A percentile compares a stretch with the other conserved stretches of the same genome.
phyloP scores from a whole-genome alignment of 2,329 filamentous ascomycete species.

The Eutypa lata region DNA sequence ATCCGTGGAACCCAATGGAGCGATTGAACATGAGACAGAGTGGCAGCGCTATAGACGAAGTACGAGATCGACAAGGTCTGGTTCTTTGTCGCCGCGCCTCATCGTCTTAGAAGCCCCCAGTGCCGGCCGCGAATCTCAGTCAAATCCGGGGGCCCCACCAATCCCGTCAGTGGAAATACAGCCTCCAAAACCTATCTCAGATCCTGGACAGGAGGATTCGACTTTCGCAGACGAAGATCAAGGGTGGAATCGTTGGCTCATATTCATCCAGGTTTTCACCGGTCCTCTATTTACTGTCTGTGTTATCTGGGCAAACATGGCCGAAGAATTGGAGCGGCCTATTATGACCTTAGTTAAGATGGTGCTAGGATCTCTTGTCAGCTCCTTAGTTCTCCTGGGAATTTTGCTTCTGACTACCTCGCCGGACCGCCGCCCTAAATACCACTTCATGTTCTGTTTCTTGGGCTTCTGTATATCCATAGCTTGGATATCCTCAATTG shows the following conservation, averaged over 20 bases:
- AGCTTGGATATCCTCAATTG: conserved; percentile 94
- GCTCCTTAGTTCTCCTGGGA: conserved; percentile 64
- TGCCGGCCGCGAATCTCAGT: conserved; percentile 3
- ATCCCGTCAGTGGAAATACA: conserved; percentile 15
- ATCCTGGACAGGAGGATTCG: conserved; percentile 22
- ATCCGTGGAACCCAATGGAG: conserved; percentile 29
- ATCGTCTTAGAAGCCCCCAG: conserved; percentile 21
- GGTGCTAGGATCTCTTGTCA: conserved; percentile 62
- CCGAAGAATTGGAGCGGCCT: conserved; percentile 54
- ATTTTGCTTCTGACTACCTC: conserved; percentile 68
- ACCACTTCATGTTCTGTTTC: conserved; percentile 79
- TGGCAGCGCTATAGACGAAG: conserved; percentile 58
- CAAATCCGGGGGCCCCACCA: conserved; percentile 5
- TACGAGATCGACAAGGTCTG: conserved; percentile 33
- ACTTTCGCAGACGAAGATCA: conserved; percentile 37
- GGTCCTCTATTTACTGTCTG: conserved; percentile 80
- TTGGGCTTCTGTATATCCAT: conserved; percentile 89
- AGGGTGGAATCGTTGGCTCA: conserved; percentile 89
- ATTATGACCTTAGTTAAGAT: conserved; percentile 52
- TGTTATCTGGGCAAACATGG: conserved; percentile 69
- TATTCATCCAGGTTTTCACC: conserved; percentile 79
- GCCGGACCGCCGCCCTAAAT: conserved; percentile 63
- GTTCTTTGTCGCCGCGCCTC: conserved; percentile 27
- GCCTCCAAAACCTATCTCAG: conserved; percentile 19
- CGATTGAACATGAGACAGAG: conserved; percentile 46